Conservation (phyloP, 2,329 filamentous ascomycete genomes). For the Didymella sp. region DNA sequence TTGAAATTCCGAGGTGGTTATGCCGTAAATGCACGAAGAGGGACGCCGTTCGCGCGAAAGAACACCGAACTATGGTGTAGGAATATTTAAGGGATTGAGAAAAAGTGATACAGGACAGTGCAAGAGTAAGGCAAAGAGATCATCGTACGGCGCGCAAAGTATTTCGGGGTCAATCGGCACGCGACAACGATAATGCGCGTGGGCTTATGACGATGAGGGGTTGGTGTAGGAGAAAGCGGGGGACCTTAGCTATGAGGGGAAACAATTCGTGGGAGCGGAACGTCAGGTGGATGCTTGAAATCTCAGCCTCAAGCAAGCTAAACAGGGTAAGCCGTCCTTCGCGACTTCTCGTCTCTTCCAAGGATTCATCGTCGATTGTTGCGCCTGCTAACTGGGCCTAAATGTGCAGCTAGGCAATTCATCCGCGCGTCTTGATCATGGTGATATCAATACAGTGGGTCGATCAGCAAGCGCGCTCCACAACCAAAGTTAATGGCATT, state of each 20-base stretch:
- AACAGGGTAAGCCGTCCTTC: conserved; percentile 26
- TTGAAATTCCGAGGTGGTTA: conserved; percentile 25
- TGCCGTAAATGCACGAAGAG: conserved; percentile 25
- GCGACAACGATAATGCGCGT: conserved; percentile 29
- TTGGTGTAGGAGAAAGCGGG: conserved; percentile 36
- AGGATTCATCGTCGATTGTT: conserved; percentile 19
- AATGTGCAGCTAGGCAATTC: conserved; percentile 21
- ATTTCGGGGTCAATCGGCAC: conserved; percentile 35
- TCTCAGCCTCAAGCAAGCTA: conserved; percentile 33
- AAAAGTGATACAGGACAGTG: conserved; percentile 23
- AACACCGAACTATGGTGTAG: conserved; percentile 24
- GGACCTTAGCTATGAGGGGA: conserved; percentile 20
- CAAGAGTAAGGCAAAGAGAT: conserved; percentile 24
- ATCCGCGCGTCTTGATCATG: conserved; percentile 32
- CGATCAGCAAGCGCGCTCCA: conserved; percentile 26
- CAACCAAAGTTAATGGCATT: conserved; percentile 21
- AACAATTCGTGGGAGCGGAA: conserved; percentile 20
- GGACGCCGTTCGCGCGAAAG: conserved; percentile 29
- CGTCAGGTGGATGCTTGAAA: conserved; percentile 36
- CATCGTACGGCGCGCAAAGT: conserved; percentile 25
- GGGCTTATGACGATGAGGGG: conserved; percentile 39
- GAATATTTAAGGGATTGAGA: conserved; percentile 24
- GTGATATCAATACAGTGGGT: conserved; percentile 37
- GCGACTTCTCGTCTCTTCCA: conserved; percentile 15
- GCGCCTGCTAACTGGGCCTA: conserved; percentile 15